These are phyloP conservation scores for Cryptococcus sp. DNA, from an alignment of 1,284 basidiomycete genomes.

Conservation along the genomic window DNA sequence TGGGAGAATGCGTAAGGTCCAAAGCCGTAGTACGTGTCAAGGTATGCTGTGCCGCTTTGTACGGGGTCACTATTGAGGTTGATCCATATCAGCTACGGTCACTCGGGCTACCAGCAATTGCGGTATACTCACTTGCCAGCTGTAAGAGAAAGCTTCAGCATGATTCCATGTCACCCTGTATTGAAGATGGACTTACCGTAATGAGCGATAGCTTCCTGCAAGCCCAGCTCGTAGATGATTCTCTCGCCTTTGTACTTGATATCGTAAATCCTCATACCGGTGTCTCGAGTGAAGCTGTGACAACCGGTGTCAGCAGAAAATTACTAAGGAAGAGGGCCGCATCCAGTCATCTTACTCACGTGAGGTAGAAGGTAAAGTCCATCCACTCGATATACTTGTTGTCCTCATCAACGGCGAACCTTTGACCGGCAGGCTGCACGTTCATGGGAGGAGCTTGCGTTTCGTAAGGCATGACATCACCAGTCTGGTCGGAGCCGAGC, in stretches of 20 bases:
- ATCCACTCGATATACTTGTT: constrained; percentile 40
- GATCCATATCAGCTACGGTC: too few relatives aligned
- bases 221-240: constrained; percentile 46
- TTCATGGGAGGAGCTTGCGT: constrained; percentile 35
- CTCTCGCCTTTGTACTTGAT: constrained; percentile 45
- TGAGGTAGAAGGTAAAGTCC: constrained; percentile 42
- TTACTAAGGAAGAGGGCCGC: neutral
- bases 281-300: constrained; percentile 39
- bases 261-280: constrained; percentile 43
- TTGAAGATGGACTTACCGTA: constrained; percentile 30
- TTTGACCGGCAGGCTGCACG: constrained; percentile 42
- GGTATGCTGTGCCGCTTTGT: constrained; percentile 30
- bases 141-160: too few relatives aligned
- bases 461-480: constrained; percentile 29
- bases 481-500: constrained; percentile 35
- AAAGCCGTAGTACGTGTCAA: constrained; percentile 37
- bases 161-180: neutral
- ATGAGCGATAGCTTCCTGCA: constrained; percentile 45
- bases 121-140: too few relatives aligned
- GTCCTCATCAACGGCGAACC: constrained; percentile 44
- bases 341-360: constrained; percentile 6
- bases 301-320: neutral
- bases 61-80: constrained; percentile 5
- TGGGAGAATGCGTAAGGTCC: constrained; percentile 40
- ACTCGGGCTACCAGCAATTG: too few relatives aligned